These are phyloP conservation scores for Akanthomyces uredinophilus DNA, from an alignment of 2,329 filamentous ascomycete species.

Conservation along the genomic window DNA sequence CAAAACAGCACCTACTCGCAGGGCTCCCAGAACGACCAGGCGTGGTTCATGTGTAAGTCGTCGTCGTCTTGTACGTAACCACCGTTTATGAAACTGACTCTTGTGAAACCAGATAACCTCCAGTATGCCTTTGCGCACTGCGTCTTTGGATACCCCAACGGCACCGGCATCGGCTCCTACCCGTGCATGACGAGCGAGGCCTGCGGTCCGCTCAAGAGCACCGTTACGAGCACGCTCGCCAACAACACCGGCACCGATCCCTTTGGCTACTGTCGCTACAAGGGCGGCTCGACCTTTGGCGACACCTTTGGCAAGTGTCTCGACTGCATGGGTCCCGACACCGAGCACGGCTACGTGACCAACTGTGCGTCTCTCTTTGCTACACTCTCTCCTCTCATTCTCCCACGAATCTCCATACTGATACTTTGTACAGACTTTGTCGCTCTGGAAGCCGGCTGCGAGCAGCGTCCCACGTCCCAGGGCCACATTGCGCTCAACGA, in stretches of 20 bases:
- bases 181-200: conserved; percentile 48
- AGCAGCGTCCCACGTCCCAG: conserved; percentile 38
- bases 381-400: not conserved
- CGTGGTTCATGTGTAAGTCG: conserved; percentile 54
- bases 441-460: conserved; percentile 47
- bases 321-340: conserved; percentile 40
- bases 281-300: conserved; percentile 30
- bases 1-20: conserved; percentile 45
- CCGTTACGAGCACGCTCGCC: conserved; percentile 37
- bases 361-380: conserved; percentile 39
- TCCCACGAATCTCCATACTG: conserved; percentile 3
- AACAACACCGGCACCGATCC: conserved; percentile 29
- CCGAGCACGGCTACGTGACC: conserved; percentile 38
- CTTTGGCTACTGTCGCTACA: conserved; percentile 38
- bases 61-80: too few relatives aligned
- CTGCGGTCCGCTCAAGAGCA: conserved; percentile 40
- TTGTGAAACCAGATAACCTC: conserved; percentile 41
- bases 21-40: conserved; percentile 46
- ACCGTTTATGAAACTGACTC: not conserved
- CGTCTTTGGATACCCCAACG: conserved; percentile 48
- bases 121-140: conserved; percentile 49
- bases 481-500: conserved; percentile 36
- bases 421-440: conserved; percentile 36
- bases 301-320: conserved; percentile 36
- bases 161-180: conserved; percentile 36